A percentile compares a stretch with the other conserved stretches of the same genome.
Evolutionary conservation across 345 rosid species (phyloP).

Genomic region (Boechera retrofracta): DNA sequence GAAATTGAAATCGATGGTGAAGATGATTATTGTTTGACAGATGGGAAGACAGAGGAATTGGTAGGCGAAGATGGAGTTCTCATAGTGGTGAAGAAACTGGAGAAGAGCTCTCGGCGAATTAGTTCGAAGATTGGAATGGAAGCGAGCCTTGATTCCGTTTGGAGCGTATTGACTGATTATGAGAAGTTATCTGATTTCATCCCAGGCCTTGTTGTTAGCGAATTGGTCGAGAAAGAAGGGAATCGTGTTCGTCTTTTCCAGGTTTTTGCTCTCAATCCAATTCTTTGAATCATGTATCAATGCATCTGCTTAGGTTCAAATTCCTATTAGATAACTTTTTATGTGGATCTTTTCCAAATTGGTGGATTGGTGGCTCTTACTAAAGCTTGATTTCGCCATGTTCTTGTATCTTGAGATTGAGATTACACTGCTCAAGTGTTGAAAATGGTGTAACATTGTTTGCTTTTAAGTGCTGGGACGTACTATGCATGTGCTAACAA

Average conservation of each 20-base stretch:
- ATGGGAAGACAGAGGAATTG: constrained; percentile 44
- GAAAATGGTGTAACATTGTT: too few relatives aligned
- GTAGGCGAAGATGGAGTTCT: constrained; percentile 61
- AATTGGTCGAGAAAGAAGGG: constrained; percentile 73
- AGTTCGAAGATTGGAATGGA: constrained; percentile 72
- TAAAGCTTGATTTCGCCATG: not conserved
- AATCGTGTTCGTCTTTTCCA: constrained; percentile 79
- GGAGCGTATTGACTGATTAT: constrained; percentile 81
- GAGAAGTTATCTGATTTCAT: constrained; percentile 79
- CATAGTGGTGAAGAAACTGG: constrained; percentile 65
- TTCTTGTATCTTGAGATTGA: not conserved
- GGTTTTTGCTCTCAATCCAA: constrained; percentile 45
- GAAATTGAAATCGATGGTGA: constrained; percentile 31
- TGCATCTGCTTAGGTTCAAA: not conserved
- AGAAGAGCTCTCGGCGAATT: constrained; percentile 68
- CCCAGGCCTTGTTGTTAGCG: constrained; percentile 82
- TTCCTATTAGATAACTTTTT: not conserved
- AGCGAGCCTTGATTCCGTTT: constrained; percentile 69
- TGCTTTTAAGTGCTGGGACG: not conserved
- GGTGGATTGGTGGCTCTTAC: not conserved
- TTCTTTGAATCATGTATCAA: not conserved
- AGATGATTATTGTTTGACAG: constrained; percentile 48
- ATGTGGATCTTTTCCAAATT: not conserved
- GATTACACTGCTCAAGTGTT: too few relatives aligned
- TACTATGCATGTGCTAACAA: not conserved